Percentiles rank a stretch among this genome's conserved stretches.
Evolutionary conservation across 352 stramenopile genomes (phyloP).

Genomic region (Pythium aphanidermatum): DNA sequence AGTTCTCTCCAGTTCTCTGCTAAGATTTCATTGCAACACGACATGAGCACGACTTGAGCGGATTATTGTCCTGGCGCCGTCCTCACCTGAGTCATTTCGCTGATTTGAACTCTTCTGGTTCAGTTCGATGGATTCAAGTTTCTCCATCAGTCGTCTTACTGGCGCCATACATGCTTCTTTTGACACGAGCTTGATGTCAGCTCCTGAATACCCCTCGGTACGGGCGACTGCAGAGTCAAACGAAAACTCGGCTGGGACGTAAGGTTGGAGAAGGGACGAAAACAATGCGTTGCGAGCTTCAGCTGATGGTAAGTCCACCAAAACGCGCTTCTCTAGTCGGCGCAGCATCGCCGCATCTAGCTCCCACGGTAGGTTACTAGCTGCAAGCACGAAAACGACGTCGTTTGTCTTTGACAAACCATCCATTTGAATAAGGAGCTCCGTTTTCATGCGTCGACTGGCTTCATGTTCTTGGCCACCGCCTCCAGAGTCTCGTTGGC

Average conservation of each 20-base stretch:
- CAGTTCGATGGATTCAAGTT: constrained; percentile 42
- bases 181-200: constrained; percentile 80
- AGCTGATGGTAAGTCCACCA: constrained; percentile 62
- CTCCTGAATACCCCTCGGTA: constrained; percentile 75
- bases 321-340: constrained; percentile 77
- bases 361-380: constrained; percentile 82
- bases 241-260: constrained; percentile 38
- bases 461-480: constrained; percentile 80
- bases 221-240: constrained; percentile 43
- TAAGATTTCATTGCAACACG: background rate
- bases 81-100: constrained; percentile 9
- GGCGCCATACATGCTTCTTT: constrained; percentile 85
- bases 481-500: constrained; percentile 65
- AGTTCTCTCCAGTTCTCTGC: constrained; percentile 46
- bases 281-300: constrained; percentile 60
- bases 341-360: constrained; percentile 75
- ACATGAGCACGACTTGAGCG: background rate
- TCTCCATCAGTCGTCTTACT: constrained; percentile 60
- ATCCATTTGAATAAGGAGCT: constrained; percentile 86
- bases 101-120: constrained; percentile 18
- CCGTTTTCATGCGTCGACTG: constrained; percentile 83
- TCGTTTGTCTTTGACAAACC: constrained; percentile 72
- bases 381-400: constrained; percentile 77
- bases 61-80: too few species aligned
- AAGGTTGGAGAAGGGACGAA: constrained; percentile 48